Conservation (phyloP, 352 stramenopile genomes). For the Globisporangium cederbergense region DNA sequence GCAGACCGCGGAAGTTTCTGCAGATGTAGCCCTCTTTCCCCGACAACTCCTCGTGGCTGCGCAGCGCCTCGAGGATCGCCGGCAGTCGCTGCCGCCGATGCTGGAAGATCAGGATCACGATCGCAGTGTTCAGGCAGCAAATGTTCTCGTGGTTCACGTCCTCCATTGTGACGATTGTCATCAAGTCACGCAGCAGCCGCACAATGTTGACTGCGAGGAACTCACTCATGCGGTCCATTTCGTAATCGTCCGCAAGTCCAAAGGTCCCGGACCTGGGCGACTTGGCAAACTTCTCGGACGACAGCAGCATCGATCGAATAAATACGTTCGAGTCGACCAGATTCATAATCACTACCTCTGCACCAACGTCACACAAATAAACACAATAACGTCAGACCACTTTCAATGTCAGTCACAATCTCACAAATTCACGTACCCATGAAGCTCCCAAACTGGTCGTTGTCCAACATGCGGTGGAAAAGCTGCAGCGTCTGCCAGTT, state of each 20-base stretch:
- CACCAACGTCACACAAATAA: conserved; percentile 13
- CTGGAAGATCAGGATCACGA: conserved; percentile 94
- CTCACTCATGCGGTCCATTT: conserved; percentile 78
- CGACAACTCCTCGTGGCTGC: conserved; percentile 60
- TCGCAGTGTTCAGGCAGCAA: conserved; percentile 96
- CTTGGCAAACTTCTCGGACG: conserved; percentile 66
- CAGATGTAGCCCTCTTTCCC: conserved; percentile 72
- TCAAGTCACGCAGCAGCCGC: conserved; percentile 91
- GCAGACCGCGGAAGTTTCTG: conserved; percentile 89
- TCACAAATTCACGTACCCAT: conserved; percentile 59
- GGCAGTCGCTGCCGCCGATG: conserved; percentile 84
- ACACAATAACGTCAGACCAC: conserved; percentile 8
- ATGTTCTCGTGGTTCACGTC: conserved; percentile 98
- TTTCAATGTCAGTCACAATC: not conserved
- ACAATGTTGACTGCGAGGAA: conserved; percentile 90
- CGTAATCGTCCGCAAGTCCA: conserved; percentile 44
- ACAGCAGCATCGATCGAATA: conserved; percentile 90
- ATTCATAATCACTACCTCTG: conserved; percentile 91
- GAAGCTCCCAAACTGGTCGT: conserved; percentile 87
- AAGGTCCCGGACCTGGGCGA: conserved; percentile 32
- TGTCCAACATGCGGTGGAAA: conserved; percentile 83
- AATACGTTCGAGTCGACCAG: conserved; percentile 98
- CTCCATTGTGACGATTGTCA: conserved; percentile 92
- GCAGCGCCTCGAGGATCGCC: conserved; percentile 57
- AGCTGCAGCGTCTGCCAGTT: conserved; percentile 89